These are phyloP conservation scores for Syzygium jambos DNA, from an alignment of 345 rosid genomes.

Conservation along the genomic window DNA sequence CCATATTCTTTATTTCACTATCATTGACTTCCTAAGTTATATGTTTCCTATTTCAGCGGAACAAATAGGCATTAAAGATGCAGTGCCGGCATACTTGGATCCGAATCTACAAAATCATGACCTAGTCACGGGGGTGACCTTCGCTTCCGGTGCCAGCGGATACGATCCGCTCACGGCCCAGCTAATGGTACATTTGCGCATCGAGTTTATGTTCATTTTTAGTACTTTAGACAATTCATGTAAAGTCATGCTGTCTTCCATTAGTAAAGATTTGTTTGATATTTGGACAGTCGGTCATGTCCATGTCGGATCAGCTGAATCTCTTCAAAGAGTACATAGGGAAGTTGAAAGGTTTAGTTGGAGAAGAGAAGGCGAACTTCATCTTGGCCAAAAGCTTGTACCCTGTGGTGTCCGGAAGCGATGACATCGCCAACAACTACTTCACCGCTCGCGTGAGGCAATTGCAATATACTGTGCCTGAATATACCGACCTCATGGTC, in stretches of 20 bases:
- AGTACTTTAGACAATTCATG: not conserved
- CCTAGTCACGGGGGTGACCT: conserved; percentile 65
- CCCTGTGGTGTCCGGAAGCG: conserved; percentile 41
- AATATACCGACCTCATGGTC: conserved; percentile 39
- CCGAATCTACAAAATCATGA: conserved; percentile 35
- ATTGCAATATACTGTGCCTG: conserved; percentile 25
- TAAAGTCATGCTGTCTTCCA: not conserved
- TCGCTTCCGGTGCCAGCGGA: conserved; percentile 80
- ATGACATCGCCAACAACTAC: conserved; percentile 59
- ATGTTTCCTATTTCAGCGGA: conserved; percentile 28
- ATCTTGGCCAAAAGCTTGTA: conserved; percentile 31
- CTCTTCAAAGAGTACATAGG: conserved; percentile 40
- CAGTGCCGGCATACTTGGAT: conserved; percentile 59
- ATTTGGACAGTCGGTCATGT: conserved; percentile 22
- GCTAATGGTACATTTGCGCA: conserved; percentile 24
- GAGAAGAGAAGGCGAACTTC: conserved; percentile 33
- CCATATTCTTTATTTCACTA: not conserved
- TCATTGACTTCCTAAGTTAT: not conserved
- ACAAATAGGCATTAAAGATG: conserved; percentile 51
- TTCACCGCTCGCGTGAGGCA: conserved; percentile 19
- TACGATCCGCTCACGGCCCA: conserved; percentile 59
- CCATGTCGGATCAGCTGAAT: conserved; percentile 31
- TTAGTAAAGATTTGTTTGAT: not conserved
- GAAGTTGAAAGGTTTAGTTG: conserved; percentile 29
- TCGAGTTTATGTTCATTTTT: not conserved